Percentiles rank a stretch among this genome's conserved stretches.
These are phyloP conservation scores for Marasmius sp. DNA, from an alignment of 1,284 basidiomycete species.

Conservation along the genomic window DNA sequence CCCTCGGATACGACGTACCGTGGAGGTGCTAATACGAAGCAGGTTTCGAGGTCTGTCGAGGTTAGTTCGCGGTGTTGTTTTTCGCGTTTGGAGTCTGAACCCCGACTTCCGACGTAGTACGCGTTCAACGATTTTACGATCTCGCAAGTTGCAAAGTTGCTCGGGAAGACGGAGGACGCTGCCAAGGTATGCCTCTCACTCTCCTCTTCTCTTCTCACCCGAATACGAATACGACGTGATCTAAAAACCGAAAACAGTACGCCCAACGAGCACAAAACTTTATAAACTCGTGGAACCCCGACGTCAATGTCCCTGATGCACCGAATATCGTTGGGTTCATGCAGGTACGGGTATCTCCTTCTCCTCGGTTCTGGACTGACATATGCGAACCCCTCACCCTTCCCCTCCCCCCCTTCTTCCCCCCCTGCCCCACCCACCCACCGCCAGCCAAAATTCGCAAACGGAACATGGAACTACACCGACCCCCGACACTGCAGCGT, in stretches of 20 bases:
- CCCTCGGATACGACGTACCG: conserved; percentile 49
- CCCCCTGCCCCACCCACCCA: too few relatives aligned
- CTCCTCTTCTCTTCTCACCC: too few relatives aligned
- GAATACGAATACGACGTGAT: too few relatives aligned
- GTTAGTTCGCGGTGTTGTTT: conserved; percentile 28
- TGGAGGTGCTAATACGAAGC: conserved; percentile 57
- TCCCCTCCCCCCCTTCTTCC: too few relatives aligned
- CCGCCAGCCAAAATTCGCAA: conserved; percentile 52
- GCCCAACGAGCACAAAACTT: conserved; percentile 55
- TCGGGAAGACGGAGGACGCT: conserved; percentile 48
- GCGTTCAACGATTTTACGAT: conserved; percentile 64
- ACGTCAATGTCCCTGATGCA: conserved; percentile 46
- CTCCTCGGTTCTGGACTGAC: too few relatives aligned
- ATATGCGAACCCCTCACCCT: too few relatives aligned
- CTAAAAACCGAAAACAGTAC: conserved; percentile 46
- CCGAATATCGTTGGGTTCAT: conserved; percentile 47
- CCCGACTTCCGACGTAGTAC: conserved; percentile 39
- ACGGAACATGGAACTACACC: conserved; percentile 63
- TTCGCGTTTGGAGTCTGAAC: too few relatives aligned
- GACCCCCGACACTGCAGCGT: conserved; percentile 67
- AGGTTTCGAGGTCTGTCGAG: conserved; percentile 60
- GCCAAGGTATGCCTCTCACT: conserved; percentile 37
- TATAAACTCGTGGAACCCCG: conserved; percentile 57
- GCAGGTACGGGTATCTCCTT: conserved; percentile 49
- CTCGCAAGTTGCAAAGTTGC: conserved; percentile 56